Base-by-base conservation (phyloP, 108 stramenopile species). In the Skeletonema grethae region DNA sequence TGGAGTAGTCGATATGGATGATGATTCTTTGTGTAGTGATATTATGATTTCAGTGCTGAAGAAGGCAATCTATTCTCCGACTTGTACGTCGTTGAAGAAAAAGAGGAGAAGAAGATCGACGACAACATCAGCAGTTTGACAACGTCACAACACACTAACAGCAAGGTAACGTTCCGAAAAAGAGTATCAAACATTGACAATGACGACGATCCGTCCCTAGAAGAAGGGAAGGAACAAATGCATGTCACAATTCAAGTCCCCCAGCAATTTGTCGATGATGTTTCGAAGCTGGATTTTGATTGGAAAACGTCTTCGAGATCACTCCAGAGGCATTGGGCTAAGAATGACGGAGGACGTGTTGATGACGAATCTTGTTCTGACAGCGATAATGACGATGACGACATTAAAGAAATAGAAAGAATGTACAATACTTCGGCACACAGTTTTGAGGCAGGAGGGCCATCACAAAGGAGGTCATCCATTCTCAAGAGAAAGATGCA, bases 71-170 rank as follows among this genome's bases (percentile, higher is more conserved):
- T 7, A 34, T 38, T 11, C 15, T 43, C 15, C 15, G 3, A 43
- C 25, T 28, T 3, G 15, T n/a, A 43, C 15, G 3, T 10, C 41
- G n/a, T 43, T 2, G 41, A 24, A 22, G 50, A 53, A 22, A 22
- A 53, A 8, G 50, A 53, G 22, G 50, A 53, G 50, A 53, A 53
- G 50, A 53, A 53, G 50, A 22, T 20, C 8, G 50, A 53, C 9
- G 50, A 24, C 15, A 43, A 6, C 22, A 53, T 15, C 6, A 7
- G 22, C 20, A 22, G 18, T 24, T 53, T 53, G 22, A 0, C 22
- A 16, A 2, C 46, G 36, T 38, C 36, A 18, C 16, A 16, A 0
- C 3, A 7, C 5, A 18, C 18, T 0, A 4, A 11, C 46, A 48
- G 46, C n/a, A 48, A 18, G n/a, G 50, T 53, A 53, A 24, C 50